Percentiles rank a stretch among this genome's conserved stretches.
These are phyloP conservation scores for Colletotrichum camelliae DNA, from an alignment of 2,329 filamentous ascomycete species.

Conservation along the genomic window DNA sequence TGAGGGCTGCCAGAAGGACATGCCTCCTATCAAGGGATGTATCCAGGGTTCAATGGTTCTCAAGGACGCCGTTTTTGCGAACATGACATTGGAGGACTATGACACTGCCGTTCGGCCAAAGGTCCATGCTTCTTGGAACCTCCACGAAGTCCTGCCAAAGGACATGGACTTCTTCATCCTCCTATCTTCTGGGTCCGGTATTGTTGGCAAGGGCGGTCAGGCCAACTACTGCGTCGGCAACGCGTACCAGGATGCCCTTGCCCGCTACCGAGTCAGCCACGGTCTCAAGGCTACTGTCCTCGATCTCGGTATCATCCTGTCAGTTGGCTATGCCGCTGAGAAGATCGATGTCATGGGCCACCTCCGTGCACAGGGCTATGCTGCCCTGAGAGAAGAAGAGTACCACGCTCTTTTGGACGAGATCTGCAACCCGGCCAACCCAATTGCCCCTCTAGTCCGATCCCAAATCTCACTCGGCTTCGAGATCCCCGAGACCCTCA, in stretches of 20 bases:
- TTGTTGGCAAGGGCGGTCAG: constrained; percentile 37
- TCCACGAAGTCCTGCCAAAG: constrained; percentile 32
- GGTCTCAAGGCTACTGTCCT: constrained; percentile 51
- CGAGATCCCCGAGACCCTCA: background rate
- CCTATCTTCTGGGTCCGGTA: constrained; percentile 31
- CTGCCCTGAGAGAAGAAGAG: background rate
- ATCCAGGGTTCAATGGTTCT: constrained; percentile 46
- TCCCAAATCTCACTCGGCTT: background rate
- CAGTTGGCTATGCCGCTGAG: constrained; percentile 38
- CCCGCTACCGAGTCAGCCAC: constrained; percentile 39
- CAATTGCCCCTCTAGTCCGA: background rate
- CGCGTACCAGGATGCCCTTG: constrained; percentile 45
- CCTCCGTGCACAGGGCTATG: background rate
- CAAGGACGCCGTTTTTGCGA: constrained; percentile 32
- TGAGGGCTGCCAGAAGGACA: background rate
- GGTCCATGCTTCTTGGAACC: constrained; percentile 31
- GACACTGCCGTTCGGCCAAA: constrained; percentile 33
- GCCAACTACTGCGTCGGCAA: constrained; percentile 50
- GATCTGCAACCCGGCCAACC: background rate
- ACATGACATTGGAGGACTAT: constrained; percentile 41
- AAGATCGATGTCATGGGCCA: background rate
- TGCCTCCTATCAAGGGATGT: background rate
- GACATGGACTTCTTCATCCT: constrained; percentile 40
- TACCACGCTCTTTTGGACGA: background rate
- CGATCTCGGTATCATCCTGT: constrained; percentile 57